Percentiles rank a stretch among this genome's conserved stretches.
Evolutionary conservation across 768 basidiomycete genomes (phyloP).

Genomic region (Trametopsis cervina): DNA sequence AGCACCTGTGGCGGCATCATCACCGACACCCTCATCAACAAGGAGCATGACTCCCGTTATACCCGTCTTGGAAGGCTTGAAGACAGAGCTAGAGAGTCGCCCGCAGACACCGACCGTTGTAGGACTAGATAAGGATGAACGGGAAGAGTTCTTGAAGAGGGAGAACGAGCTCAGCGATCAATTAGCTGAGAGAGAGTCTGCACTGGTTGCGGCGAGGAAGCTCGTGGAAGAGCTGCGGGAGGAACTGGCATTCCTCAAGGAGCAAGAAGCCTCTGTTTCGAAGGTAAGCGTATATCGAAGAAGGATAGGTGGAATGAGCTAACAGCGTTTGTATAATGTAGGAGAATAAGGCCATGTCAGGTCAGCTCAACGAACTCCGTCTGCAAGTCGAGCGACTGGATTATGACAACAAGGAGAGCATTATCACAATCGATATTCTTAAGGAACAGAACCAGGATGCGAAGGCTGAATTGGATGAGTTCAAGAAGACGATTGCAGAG

Average conservation of each 20-base stretch:
- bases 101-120: constrained; percentile 90
- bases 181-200: constrained; percentile 86
- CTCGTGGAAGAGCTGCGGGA: constrained; percentile 82
- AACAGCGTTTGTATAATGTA: constrained; percentile 22
- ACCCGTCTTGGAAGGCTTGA: constrained; percentile 63
- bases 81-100: constrained; percentile 69
- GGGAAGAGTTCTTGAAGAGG: constrained; percentile 91
- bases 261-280: constrained; percentile 75
- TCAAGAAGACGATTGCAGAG: constrained; percentile 72
- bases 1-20: constrained; percentile 32
- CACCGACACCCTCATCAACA: constrained; percentile 57
- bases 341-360: constrained; percentile 94
- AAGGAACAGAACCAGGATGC: constrained; percentile 91
- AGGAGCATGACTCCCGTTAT: constrained; percentile 73
- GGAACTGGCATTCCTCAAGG: constrained; percentile 84
- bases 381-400: constrained; percentile 87
- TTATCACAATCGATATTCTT: constrained; percentile 89
- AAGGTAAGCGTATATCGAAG: constrained; percentile 41
- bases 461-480: constrained; percentile 81
- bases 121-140: constrained; percentile 89
- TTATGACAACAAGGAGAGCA: constrained; percentile 93
- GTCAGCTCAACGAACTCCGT: constrained; percentile 87
- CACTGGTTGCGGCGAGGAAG: constrained; percentile 75
- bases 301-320: constrained; percentile 1
- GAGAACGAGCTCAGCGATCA: constrained; percentile 96